A percentile compares a stretch with the other conserved stretches of the same genome.
Evolutionary conservation across 2,329 filamentous ascomycete species (phyloP).

Genomic region (Penicillium sp.): DNA sequence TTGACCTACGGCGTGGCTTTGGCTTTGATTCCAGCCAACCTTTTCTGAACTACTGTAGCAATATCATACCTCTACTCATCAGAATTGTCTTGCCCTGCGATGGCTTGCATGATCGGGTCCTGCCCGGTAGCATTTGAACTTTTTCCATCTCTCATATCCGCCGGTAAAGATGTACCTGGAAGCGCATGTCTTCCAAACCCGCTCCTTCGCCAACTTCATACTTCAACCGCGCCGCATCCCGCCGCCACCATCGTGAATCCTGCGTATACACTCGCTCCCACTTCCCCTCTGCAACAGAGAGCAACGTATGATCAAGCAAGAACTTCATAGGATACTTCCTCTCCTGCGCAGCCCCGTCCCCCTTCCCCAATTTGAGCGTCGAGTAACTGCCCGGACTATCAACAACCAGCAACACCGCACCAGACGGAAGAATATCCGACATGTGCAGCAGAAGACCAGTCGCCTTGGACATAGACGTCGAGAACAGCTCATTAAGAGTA

Average conservation of each 20-base stretch:
- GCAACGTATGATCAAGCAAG: constrained; percentile 75
- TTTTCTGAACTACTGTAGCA: constrained; percentile 23
- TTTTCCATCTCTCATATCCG: constrained; percentile 24
- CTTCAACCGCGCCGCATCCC: constrained; percentile 54
- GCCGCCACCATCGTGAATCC: constrained; percentile 79
- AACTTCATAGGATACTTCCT: constrained; percentile 88
- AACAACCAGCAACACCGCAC: constrained; percentile 71
- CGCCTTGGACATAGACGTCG: constrained; percentile 65
- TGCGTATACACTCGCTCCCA: constrained; percentile 73
- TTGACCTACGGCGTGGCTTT: constrained; percentile 25
- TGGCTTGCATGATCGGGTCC: neutral
- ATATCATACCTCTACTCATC: constrained; percentile 24
- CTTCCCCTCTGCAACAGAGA: constrained; percentile 44
- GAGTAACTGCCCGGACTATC: constrained; percentile 94
- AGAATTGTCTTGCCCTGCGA: neutral
- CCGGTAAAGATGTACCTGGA: constrained; percentile 79
- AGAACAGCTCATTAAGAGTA: constrained; percentile 92
- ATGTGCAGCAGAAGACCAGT: constrained; percentile 69
- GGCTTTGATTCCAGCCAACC: neutral
- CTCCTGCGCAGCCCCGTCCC: constrained; percentile 38
- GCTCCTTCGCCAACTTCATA: constrained; percentile 89
- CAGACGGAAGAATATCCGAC: constrained; percentile 52
- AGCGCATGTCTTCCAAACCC: constrained; percentile 86
- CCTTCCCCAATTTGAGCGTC: constrained; percentile 62
- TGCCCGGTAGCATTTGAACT: neutral